Percentiles rank a stretch among this genome's conserved stretches.
Evolutionary conservation across 139 green algal species (phyloP).

Genomic region (Chlorella sorokiniana): DNA sequence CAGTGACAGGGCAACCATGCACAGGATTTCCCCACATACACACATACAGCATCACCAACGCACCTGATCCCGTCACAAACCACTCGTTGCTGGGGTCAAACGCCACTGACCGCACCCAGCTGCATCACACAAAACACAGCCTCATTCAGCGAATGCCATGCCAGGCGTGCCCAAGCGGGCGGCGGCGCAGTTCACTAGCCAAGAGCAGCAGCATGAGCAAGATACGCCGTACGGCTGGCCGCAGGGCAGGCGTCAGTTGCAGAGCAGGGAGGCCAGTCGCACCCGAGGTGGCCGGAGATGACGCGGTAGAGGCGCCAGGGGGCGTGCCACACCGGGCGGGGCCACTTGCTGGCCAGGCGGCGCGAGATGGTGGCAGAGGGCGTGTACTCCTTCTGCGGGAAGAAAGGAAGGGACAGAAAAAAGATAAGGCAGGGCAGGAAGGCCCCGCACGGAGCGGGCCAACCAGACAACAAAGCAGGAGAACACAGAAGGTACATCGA

Average conservation of each 20-base stretch:
- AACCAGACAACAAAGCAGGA: too few relatives aligned
- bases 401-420: not conserved
- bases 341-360: constrained; percentile 90
- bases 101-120: constrained; percentile 91
- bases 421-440: not conserved
- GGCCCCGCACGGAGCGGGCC: too few relatives aligned
- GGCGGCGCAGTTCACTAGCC: not conserved
- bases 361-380: constrained; percentile 64
- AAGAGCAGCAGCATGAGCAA: not conserved
- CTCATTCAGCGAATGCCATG: not conserved
- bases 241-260: not conserved
- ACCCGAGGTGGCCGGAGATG: constrained; percentile 95
- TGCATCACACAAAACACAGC: constrained; percentile 22
- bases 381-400: constrained; percentile 58
- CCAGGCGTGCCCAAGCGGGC: not conserved
- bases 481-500: too few relatives aligned
- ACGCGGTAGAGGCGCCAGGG: constrained; percentile 97
- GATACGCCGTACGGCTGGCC: not conserved
- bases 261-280: constrained; percentile 29
- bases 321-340: constrained; percentile 88
- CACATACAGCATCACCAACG: not conserved
- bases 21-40: not conserved
- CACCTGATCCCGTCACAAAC: constrained; percentile 90
- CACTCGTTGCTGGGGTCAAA: constrained; percentile 97
- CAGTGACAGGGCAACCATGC: too few relatives aligned